Percentiles rank a stretch among this genome's conserved stretches.
These are phyloP conservation scores for Scedosporium apiospermum DNA, from an alignment of 2,329 filamentous ascomycete species.

Conservation along the genomic window DNA sequence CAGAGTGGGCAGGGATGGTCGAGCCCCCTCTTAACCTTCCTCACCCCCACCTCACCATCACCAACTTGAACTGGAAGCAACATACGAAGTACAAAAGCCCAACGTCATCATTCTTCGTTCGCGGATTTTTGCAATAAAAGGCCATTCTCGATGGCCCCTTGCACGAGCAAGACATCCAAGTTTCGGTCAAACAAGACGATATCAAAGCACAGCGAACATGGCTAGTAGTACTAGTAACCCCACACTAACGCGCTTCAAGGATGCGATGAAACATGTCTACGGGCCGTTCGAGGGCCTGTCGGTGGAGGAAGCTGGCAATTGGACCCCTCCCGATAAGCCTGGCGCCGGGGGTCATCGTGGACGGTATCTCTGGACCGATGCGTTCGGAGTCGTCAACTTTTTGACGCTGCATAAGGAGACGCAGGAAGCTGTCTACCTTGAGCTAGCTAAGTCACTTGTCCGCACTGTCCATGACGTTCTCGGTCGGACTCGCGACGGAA, in stretches of 20 bases:
- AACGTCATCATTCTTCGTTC: background rate
- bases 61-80: background rate
- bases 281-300: conserved; percentile 19
- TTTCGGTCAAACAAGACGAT: background rate
- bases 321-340: conserved; percentile 34
- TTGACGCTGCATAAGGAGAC: conserved; percentile 40
- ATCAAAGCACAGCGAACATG: conserved; percentile 1
- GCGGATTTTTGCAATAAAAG: background rate
- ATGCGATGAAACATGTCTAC: conserved; percentile 28
- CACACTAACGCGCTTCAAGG: conserved; percentile 18
- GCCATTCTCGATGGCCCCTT: background rate
- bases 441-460: conserved; percentile 37
- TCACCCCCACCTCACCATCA: background rate
- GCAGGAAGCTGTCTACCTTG: conserved; percentile 29
- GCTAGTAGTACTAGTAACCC: background rate
- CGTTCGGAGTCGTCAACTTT: conserved; percentile 50
- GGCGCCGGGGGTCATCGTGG: conserved; percentile 45
- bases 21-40: background rate
- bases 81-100: background rate
- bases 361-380: conserved; percentile 52
- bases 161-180: background rate
- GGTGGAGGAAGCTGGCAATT: conserved; percentile 19
- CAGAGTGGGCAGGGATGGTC: no score
- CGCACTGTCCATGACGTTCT: conserved; percentile 41
- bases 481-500: conserved; percentile 40